These are phyloP conservation scores for Pugionium cornutum DNA, from an alignment of 345 rosid species.

Conservation along the genomic window DNA sequence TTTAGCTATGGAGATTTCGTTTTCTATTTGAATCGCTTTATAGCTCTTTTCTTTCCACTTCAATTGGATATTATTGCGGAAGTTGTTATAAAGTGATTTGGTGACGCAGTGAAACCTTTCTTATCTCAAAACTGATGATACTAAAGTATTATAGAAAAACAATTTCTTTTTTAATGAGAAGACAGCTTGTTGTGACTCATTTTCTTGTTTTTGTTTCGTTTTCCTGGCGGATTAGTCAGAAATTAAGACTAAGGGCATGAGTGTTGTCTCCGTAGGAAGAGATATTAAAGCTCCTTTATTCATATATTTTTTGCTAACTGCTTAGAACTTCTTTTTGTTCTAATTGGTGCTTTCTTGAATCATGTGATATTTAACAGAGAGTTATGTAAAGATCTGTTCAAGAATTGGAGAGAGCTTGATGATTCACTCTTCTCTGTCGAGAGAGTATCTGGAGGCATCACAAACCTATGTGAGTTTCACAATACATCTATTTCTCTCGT, in stretches of 20 bases:
- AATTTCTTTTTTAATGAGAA: background rate
- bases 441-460: constrained; percentile 92
- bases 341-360: constrained; percentile 3
- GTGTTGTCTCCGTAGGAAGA: background rate
- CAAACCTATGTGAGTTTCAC: constrained; percentile 66
- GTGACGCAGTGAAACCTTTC: constrained; percentile 19
- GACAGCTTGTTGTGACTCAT: constrained; percentile 3
- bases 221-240: constrained; percentile 10
- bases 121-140: constrained; percentile 2
- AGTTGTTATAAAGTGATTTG: constrained; percentile 20
- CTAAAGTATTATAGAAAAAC: background rate
- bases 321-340: background rate
- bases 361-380: constrained; percentile 46
- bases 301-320: background rate
- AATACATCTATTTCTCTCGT: background rate
- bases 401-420: constrained; percentile 67
- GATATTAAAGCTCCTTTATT: background rate
- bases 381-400: constrained; percentile 83
- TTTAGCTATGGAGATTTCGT: constrained; percentile 15
- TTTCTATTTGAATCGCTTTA: background rate
- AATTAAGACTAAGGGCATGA: background rate
- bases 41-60: background rate
- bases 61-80: background rate
- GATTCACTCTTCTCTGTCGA: constrained; percentile 66
- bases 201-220: constrained; percentile 5